Percentiles rank a stretch among this genome's conserved stretches.
These are phyloP conservation scores for Hymenoscyphus linearis DNA, from an alignment of 2,329 filamentous ascomycete species.

Conservation along the genomic window DNA sequence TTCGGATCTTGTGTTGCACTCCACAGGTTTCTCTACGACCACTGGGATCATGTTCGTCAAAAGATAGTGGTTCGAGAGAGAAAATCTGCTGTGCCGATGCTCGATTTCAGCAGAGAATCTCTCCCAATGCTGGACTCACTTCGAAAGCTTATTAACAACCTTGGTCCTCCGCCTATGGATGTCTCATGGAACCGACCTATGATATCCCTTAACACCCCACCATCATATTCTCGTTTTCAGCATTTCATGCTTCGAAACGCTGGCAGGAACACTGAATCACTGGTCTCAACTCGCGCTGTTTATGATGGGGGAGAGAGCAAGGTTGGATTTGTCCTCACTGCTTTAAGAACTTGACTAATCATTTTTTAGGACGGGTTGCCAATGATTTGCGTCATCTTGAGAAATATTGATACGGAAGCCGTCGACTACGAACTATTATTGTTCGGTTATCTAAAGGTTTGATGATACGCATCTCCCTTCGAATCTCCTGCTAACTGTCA, in stretches of 20 bases:
- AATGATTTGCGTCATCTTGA: constrained; percentile 63
- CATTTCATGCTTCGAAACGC: constrained; percentile 69
- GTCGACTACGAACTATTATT: constrained; percentile 62
- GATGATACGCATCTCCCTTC: constrained; percentile 8
- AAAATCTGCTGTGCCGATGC: constrained; percentile 47
- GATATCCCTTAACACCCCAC: constrained; percentile 58
- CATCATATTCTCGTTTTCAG: constrained; percentile 63
- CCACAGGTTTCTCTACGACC: constrained; percentile 65
- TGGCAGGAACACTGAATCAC: constrained; percentile 59
- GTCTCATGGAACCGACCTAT: constrained; percentile 65
- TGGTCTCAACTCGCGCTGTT: constrained; percentile 58
- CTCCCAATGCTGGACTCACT: constrained; percentile 56
- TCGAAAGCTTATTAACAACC: constrained; percentile 56
- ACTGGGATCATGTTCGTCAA: constrained; percentile 65
- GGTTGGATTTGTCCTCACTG: constrained; percentile 31
- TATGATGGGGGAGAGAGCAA: constrained; percentile 69
- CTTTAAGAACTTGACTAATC: constrained; percentile 6
- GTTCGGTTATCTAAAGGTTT: constrained; percentile 62
- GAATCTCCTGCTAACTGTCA: constrained; percentile 2
- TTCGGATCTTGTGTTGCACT: constrained; percentile 67
- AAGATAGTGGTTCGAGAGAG: constrained; percentile 56
- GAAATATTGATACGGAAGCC: constrained; percentile 60
- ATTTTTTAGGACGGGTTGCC: constrained; percentile 54
- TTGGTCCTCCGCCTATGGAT: constrained; percentile 62
- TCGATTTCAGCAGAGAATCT: constrained; percentile 46